Evolutionary conservation across 441 rosid genomes (phyloP).

Genomic region (Omphalea diandra): DNA sequence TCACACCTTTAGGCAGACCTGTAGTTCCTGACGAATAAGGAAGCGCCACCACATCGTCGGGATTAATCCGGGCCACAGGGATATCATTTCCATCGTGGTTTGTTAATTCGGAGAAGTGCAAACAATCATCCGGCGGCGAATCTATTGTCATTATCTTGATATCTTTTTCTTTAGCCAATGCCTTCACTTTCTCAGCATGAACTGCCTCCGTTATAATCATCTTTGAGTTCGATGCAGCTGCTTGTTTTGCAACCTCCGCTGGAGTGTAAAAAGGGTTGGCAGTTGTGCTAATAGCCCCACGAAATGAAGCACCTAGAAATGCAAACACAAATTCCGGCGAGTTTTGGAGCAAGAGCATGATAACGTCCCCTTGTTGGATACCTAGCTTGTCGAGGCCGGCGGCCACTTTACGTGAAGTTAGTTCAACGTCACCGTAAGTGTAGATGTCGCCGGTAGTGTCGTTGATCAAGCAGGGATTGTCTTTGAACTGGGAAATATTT

Average conservation of each 20-base stretch:
- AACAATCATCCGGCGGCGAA: constrained; percentile 34
- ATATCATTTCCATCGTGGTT: constrained; percentile 34
- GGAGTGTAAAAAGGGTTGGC: constrained; percentile 67
- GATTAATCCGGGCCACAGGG: constrained; percentile 40
- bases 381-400: constrained; percentile 51
- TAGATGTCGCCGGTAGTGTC: constrained; percentile 42
- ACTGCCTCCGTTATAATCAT: constrained; percentile 48
- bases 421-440: constrained; percentile 52
- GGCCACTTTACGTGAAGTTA: constrained; percentile 45
- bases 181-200: constrained; percentile 41
- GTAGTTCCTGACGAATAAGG: constrained; percentile 73
- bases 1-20: constrained; percentile 67
- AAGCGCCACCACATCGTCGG: constrained; percentile 59
- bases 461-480: constrained; percentile 59
- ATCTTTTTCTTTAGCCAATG: constrained; percentile 35
- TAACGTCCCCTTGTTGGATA: constrained; percentile 49
- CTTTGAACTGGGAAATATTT: constrained; percentile 43
- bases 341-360: constrained; percentile 65
- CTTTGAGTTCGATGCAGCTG: constrained; percentile 36
- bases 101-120: constrained; percentile 47
- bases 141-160: constrained; percentile 38
- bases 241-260: constrained; percentile 56
- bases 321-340: constrained; percentile 53
- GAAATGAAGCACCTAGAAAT: constrained; percentile 50
- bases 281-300: constrained; percentile 50